phyloP scores from a whole-genome alignment of 2,329 filamentous ascomycete species.

The Beauveria australis region DNA sequence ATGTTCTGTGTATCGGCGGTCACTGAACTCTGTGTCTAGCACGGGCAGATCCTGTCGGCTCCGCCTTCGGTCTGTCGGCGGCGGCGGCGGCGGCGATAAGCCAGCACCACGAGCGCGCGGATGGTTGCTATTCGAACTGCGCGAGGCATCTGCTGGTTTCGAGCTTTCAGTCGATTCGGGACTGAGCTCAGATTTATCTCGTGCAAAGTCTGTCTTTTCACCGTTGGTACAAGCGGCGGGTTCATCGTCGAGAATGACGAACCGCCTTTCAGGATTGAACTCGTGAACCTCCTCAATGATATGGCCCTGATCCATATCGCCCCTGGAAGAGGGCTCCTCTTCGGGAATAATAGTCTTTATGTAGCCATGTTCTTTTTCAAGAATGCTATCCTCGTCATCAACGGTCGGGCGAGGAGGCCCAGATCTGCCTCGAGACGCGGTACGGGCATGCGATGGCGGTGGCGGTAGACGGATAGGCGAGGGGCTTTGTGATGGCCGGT shows the following conservation, averaged over 20 bases:
- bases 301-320: conserved; percentile 59
- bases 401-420: conserved; percentile 55
- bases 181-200: conserved; percentile 17
- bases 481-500: not conserved
- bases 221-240: not conserved
- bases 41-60: conserved; percentile 34
- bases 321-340: conserved; percentile 53
- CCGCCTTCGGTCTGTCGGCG: conserved; percentile 19
- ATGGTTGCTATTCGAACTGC: not conserved
- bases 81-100: conserved; percentile 11
- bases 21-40: conserved; percentile 33
- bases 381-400: conserved; percentile 58
- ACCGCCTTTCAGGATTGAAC: conserved; percentile 55
- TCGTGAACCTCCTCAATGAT: conserved; percentile 57
- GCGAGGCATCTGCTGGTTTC: not conserved
- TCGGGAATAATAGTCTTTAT: conserved; percentile 22
- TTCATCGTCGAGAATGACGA: conserved; percentile 45
- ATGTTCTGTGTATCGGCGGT: conserved; percentile 21
- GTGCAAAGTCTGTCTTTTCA: conserved; percentile 21
- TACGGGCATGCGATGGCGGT: not conserved
- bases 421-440: not conserved
- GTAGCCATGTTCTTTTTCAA: conserved; percentile 51
- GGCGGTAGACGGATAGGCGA: conserved; percentile 7
- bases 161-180: not conserved
- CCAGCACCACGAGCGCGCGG: conserved; percentile 8